A percentile compares a stretch with the other conserved stretches of the same genome.
phyloP scores from a whole-genome alignment of 345 rosid species.

The Microthlaspi erraticum region DNA sequence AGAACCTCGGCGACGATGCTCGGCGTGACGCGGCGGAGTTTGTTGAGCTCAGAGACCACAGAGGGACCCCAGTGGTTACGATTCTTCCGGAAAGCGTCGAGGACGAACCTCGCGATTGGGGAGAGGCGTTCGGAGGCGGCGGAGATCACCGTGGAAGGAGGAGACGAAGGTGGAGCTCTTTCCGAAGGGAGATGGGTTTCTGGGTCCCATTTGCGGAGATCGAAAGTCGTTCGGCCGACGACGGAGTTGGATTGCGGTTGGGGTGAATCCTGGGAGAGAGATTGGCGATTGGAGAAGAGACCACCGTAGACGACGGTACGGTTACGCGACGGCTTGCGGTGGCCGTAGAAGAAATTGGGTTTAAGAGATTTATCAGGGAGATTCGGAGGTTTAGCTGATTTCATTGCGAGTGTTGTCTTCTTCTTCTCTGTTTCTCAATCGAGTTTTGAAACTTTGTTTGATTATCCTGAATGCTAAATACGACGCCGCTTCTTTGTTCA shows the following conservation, averaged over 20 bases:
- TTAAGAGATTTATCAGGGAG: conserved; percentile 47
- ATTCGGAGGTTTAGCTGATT: conserved; percentile 42
- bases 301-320: conserved; percentile 84
- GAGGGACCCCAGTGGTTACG: conserved; percentile 65
- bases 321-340: conserved; percentile 82
- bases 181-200: conserved; percentile 40
- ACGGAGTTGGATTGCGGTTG: conserved; percentile 11
- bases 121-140: conserved; percentile 61
- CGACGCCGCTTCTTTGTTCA: not conserved
- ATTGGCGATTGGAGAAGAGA: conserved; percentile 73
- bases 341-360: conserved; percentile 82
- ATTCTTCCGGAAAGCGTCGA: conserved; percentile 74
- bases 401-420: conserved; percentile 26
- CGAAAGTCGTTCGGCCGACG: conserved; percentile 49
- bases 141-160: conserved; percentile 31
- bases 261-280: conserved; percentile 35
- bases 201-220: conserved; percentile 79
- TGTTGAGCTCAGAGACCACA: conserved; percentile 66
- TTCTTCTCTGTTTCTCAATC: not conserved
- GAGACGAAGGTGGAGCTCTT: not conserved
- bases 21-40: conserved; percentile 92
- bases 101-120: conserved; percentile 83
- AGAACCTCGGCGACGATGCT: conserved; percentile 80
- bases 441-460: not conserved
- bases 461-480: accelerated